Evolutionary conservation across 2,329 filamentous ascomycete species (phyloP), one percentile per base, ranked within the genome.

Genomic region (Penicillium sp.): DNA sequence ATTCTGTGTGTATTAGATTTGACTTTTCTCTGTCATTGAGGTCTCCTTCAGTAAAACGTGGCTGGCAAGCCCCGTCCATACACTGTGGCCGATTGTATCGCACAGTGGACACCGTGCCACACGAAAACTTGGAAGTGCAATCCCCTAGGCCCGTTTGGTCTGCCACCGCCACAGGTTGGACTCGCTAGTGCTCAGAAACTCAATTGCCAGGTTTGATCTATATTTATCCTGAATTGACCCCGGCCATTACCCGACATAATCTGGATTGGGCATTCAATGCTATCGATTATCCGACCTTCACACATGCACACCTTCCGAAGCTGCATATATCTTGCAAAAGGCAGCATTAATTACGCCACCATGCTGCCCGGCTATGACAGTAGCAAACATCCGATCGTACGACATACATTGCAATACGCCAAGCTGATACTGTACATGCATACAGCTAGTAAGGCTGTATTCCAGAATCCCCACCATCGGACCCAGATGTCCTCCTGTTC

Each of bases 381-480:
- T 4, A 39, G 30, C 10, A 38, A 31, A 18, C 9, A 8, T 30
- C 16, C 11, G 19, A 11, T n/a, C 12, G 16, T n/a, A 3, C n/a
- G 16, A 11, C 19, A 13, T 29, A 38, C 11, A 33, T 13, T 16
- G 39, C 46, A 45, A 31, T 47, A 45, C 27, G 33, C 11, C 7
- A 27, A n/a, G 14, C 4, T 6, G 22, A 48, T 53, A 42, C 40
- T 45, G 52, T 59, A 50, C 44, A 46, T 36, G 28, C 34, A 27
- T 40, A 50, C 49, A 37, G 25, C 37, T 42, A 39, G 50, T 36
- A 50, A 50, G 12, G 27, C 14, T 8, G 39, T 44, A 19, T 43
- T 48, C 41, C 38, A 19, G 28, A 19, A 57, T 57, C 56, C 42
- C 58, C 58, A 59, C 58, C 47, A 30, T 50, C 52, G 38, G 42